Base-by-base conservation (phyloP, 208 protist species). In the Acanthamoeba sp. region DNA sequence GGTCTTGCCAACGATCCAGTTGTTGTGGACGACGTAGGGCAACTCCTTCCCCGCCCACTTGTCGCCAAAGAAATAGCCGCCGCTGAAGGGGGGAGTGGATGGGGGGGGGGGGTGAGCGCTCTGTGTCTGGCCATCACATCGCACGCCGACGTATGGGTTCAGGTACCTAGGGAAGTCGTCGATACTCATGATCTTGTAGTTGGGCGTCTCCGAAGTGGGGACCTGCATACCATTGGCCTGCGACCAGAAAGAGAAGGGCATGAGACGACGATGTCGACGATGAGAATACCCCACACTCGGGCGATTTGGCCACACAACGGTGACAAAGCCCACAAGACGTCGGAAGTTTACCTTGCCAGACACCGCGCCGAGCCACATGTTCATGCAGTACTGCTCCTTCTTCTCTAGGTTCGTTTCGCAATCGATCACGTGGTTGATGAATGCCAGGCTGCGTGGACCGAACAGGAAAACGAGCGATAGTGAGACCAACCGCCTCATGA, bases 1-100 rank as follows among this genome's bases (percentile, higher is more conserved):
- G 40, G 22, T 18, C 32, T 80, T 48, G 71, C 71, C 71, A 22
- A 80, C 36, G 24, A 80, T 80, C 71, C 71, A 80, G 71, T 80
- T 80, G 71, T 80, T 80, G 71, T 80, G 71, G 6, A 80, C 36
- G 71, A 80, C 40, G 38, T 50, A 80, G 71, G 71, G 71, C 36
- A n/a, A 38, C 71, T 40, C 71, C 36, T 16, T 80, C 36, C 40
- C 40, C 36, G n/a, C n/a, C 71, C 71, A 80, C 32, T 80, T 7
- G 16, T 48, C 10, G 22, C 71, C 38, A 27, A 80, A 80, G 36
- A 38, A 80, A 18, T 80, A 80, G 20, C 22, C 71, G 9, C 71
- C 71, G 29, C 71, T 80, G 71, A 2, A 50, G 16, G 27, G 29
- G 6, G 10, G 5, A 48, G 14, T 50, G 10, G 18, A 5, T 20